Evolutionary conservation across 1,284 basidiomycete genomes (phyloP).

Genomic region (Clitocybe nebularis): DNA sequence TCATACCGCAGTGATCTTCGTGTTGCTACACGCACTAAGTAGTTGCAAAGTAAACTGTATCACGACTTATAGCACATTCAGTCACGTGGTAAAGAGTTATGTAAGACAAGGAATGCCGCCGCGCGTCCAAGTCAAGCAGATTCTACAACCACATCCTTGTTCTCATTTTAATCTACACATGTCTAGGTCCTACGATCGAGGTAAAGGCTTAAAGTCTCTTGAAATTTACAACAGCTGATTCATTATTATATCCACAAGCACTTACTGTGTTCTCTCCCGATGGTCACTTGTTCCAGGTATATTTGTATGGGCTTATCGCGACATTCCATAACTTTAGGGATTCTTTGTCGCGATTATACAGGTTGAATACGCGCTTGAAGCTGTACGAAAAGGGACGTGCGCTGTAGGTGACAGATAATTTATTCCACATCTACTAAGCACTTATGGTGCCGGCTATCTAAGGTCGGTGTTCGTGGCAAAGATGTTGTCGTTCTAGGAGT

Average conservation of each 20-base stretch:
- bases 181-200: constrained; percentile 81
- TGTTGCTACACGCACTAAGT: too few species aligned
- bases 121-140: constrained; percentile 45
- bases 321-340: constrained; percentile 5
- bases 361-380: constrained; percentile 98
- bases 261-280: constrained; percentile 95
- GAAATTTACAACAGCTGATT: too few species aligned
- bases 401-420: constrained; percentile 63
- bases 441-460: constrained; percentile 26
- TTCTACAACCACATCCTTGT: too few species aligned
- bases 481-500: constrained; percentile 96
- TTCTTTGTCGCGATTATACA: constrained; percentile 29
- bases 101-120: too few species aligned
- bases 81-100: too few species aligned
- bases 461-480: constrained; percentile 95
- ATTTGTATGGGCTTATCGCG: constrained; percentile 16
- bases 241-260: constrained; percentile 52
- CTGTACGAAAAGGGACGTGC: constrained; percentile 96
- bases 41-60: too few species aligned
- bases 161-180: constrained; percentile 33
- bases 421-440: neutral
- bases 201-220: constrained; percentile 30
- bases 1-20: too few species aligned
- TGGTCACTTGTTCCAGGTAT: constrained; percentile 89
- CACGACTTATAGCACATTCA: too few species aligned